A percentile compares a stretch with the other conserved stretches of the same genome.
Evolutionary conservation across 306 rosid genomes (phyloP).

Genomic region (Cicer bijugum): DNA sequence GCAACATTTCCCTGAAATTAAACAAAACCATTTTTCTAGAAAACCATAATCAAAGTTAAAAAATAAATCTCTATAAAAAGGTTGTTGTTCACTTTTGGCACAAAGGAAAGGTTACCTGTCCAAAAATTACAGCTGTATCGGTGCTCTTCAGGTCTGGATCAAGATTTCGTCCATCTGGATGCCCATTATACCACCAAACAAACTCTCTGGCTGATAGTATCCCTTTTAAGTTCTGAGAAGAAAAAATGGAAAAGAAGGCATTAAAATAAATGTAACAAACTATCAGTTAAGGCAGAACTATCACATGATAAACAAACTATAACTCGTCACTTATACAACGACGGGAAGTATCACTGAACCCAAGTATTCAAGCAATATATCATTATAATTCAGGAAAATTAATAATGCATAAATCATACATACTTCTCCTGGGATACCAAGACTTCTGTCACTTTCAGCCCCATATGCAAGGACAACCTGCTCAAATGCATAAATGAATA

Average conservation of each 20-base stretch:
- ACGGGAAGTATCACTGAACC: slow-evolving; percentile 30
- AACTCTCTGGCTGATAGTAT: slow-evolving; percentile 88
- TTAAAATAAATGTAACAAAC: slow-evolving; percentile 34
- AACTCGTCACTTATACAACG: slow-evolving; percentile 34
- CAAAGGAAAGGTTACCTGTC: slow-evolving; percentile 65
- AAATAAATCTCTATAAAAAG: neutral
- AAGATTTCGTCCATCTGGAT: slow-evolving; percentile 79
- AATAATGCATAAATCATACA: slow-evolving; percentile 38
- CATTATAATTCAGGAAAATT: slow-evolving; percentile 35
- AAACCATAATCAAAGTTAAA: slow-evolving; percentile 29
- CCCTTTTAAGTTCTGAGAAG: slow-evolving; percentile 70
- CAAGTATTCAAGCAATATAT: slow-evolving; percentile 20
- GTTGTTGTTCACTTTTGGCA: too few species aligned
- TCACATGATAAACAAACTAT: slow-evolving; percentile 8
- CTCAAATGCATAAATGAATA: slow-evolving; percentile 37
- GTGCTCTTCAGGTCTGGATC: slow-evolving; percentile 73
- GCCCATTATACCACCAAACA: slow-evolving; percentile 99
- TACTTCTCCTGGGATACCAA: slow-evolving; percentile 91
- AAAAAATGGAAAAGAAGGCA: slow-evolving; percentile 7
- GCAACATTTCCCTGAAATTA: slow-evolving; percentile 93
- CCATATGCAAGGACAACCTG: slow-evolving; percentile 96
- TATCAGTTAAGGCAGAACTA: slow-evolving; percentile 1
- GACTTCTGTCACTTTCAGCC: slow-evolving; percentile 90
- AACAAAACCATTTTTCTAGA: slow-evolving; percentile 31
- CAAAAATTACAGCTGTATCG: slow-evolving; percentile 89